Conservation (phyloP, 805 yeast species). For the Cyberlindnera samutprakarnensis region DNA sequence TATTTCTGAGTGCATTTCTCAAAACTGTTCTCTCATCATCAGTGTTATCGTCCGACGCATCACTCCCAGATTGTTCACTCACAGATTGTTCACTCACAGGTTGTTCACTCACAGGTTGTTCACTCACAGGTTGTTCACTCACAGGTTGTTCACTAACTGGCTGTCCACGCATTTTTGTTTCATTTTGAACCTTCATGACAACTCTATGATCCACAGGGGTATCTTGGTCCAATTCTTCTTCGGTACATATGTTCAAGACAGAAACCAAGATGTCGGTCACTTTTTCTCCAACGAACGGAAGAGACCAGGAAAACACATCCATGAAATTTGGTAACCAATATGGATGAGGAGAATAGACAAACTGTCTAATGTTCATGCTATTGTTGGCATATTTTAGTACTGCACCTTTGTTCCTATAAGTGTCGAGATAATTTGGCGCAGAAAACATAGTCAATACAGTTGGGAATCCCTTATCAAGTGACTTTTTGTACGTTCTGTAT, state of each 20-base stretch:
- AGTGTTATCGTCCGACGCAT: too few species aligned
- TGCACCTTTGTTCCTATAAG: constrained; percentile 92
- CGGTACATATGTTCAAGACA: constrained; percentile 88
- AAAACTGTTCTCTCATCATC: not conserved
- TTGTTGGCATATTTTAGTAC: constrained; percentile 85
- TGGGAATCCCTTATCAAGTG: constrained; percentile 82
- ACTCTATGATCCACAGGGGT: constrained; percentile 35
- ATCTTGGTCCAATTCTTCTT: constrained; percentile 83
- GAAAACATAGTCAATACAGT: constrained; percentile 84
- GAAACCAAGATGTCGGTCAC: constrained; percentile 89
- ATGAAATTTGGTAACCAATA: constrained; percentile 94
- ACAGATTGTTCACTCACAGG: constrained; percentile 3
- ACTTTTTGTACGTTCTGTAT: constrained; percentile 85
- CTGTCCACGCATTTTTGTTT: too few species aligned
- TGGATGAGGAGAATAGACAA: constrained; percentile 89
- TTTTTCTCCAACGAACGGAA: constrained; percentile 96
- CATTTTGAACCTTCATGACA: not conserved
- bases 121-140: constrained; percentile 2
- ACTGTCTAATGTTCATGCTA: constrained; percentile 92
- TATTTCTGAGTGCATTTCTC: constrained; percentile 64
- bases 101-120: too few species aligned
- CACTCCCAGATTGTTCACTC: too few species aligned
- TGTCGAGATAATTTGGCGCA: constrained; percentile 92
- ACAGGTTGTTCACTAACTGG: constrained; percentile 1
- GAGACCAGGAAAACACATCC: constrained; percentile 97